Percentiles rank a stretch among this genome's conserved stretches.
Conservation (phyloP, 768 basidiomycete species). For the Tulasnella sp. region DNA sequence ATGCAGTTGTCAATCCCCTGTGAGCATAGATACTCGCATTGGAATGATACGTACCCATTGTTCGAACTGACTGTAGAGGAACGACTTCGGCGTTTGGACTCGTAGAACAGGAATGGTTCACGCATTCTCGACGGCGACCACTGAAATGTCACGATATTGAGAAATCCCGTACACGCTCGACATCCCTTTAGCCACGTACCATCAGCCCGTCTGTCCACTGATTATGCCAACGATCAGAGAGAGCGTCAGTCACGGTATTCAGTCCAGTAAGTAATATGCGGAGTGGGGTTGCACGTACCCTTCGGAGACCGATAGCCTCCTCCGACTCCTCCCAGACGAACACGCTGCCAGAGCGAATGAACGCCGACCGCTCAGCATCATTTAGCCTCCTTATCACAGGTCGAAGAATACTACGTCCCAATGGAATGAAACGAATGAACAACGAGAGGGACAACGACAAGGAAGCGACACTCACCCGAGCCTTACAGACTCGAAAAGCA, state of each 20-base stretch:
- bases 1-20: slow-evolving; percentile 24
- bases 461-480: slow-evolving; percentile 23
- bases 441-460: too few relatives aligned
- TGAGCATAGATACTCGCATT: slow-evolving; percentile 27
- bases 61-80: background rate
- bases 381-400: slow-evolving; percentile 47
- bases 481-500: slow-evolving; percentile 53
- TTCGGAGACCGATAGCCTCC: slow-evolving; percentile 50
- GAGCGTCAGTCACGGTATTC: background rate
- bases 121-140: slow-evolving; percentile 61
- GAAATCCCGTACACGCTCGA: background rate
- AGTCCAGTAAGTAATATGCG: background rate
- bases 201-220: slow-evolving; percentile 50
- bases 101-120: slow-evolving; percentile 63
- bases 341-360: slow-evolving; percentile 48
- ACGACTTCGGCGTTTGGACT: slow-evolving; percentile 26
- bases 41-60: slow-evolving; percentile 28
- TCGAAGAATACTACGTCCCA: slow-evolving; percentile 26
- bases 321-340: slow-evolving; percentile 65
- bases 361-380: slow-evolving; percentile 41
- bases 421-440: background rate
- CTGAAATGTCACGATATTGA: background rate
- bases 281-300: slow-evolving; percentile 19
- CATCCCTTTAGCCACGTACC: background rate
- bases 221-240: background rate